Evolutionary conservation across 202 grass and related monocot genomes (phyloP).

Genomic region (Digitaria exilis): DNA sequence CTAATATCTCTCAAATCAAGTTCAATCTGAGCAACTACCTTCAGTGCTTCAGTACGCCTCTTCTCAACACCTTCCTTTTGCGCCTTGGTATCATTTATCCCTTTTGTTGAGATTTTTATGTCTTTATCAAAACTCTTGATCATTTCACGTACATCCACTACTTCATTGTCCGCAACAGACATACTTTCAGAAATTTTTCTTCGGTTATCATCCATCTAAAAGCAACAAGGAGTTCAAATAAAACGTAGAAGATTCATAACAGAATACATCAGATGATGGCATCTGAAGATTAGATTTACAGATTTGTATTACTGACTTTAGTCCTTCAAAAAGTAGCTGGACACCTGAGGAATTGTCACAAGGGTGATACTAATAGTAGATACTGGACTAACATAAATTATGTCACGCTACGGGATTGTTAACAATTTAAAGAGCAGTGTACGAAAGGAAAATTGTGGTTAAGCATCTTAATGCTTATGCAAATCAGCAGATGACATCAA

Average conservation of each 20-base stretch:
- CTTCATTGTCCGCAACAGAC: slow-evolving; percentile 78
- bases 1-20: slow-evolving; percentile 94
- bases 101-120: slow-evolving; percentile 79
- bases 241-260: slow-evolving; percentile 21
- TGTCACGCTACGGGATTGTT: neutral
- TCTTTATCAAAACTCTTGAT: slow-evolving; percentile 83
- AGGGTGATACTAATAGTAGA: neutral
- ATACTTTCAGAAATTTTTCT: slow-evolving; percentile 86
- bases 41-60: slow-evolving; percentile 80
- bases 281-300: slow-evolving; percentile 26
- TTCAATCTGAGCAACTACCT: slow-evolving; percentile 83
- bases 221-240: slow-evolving; percentile 45
- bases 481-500: slow-evolving; percentile 9
- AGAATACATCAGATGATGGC: slow-evolving; percentile 34
- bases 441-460: neutral
- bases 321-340: neutral
- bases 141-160: slow-evolving; percentile 82
- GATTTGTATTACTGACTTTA: neutral
- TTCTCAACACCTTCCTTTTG: slow-evolving; percentile 83
- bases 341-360: neutral
- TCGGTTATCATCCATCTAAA: slow-evolving; percentile 89
- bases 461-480: slow-evolving; percentile 24
- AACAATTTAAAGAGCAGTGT: neutral
- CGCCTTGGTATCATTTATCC: slow-evolving; percentile 75
- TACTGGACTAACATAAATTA: slow-evolving; percentile 4